phyloP scores from a whole-genome alignment of 371 early-diverging fungal species.

The Apophysomyces elegans region DNA sequence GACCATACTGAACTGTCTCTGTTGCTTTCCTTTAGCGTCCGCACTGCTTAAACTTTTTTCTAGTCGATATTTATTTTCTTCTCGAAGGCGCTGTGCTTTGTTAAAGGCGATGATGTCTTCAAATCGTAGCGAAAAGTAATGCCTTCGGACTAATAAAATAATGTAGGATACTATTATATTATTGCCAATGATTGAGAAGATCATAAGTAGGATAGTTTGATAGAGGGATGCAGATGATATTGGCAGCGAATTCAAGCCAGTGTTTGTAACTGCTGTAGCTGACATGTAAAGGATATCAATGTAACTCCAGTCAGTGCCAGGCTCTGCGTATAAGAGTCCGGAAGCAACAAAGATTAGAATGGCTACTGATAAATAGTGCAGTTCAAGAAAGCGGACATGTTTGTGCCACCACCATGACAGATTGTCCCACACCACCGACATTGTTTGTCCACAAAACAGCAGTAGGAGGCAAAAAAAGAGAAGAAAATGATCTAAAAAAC shows the following conservation, averaged over 20 bases:
- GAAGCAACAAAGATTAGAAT: constrained; percentile 35
- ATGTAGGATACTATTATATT: constrained; percentile 41
- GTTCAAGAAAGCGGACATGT: constrained; percentile 47
- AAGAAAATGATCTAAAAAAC: too few species aligned
- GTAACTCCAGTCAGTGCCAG: constrained; percentile 41
- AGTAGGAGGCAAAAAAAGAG: too few species aligned
- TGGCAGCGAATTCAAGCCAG: constrained; percentile 45
- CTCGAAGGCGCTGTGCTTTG: constrained; percentile 37
- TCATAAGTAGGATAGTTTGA: constrained; percentile 34
- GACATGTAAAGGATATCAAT: constrained; percentile 52
- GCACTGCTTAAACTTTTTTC: too few species aligned
- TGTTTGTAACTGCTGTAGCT: constrained; percentile 41
- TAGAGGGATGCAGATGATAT: constrained; percentile 36
- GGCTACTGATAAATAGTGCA: constrained; percentile 48
- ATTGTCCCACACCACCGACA: not conserved
- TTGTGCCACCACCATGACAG: constrained; percentile 28
- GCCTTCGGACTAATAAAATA: constrained; percentile 38
- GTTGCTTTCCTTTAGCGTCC: constrained; percentile 5
- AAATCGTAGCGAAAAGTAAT: constrained; percentile 52
- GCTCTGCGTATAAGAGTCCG: constrained; percentile 36
- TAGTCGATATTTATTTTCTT: constrained; percentile 22
- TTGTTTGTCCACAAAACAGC: too few species aligned
- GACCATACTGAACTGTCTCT: constrained; percentile 15
- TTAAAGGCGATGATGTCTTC: constrained; percentile 48
- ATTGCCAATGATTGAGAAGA: constrained; percentile 37